phyloP scores from a whole-genome alignment of 1,139 yeast species.

The Sugiyamaella neomexicana region DNA sequence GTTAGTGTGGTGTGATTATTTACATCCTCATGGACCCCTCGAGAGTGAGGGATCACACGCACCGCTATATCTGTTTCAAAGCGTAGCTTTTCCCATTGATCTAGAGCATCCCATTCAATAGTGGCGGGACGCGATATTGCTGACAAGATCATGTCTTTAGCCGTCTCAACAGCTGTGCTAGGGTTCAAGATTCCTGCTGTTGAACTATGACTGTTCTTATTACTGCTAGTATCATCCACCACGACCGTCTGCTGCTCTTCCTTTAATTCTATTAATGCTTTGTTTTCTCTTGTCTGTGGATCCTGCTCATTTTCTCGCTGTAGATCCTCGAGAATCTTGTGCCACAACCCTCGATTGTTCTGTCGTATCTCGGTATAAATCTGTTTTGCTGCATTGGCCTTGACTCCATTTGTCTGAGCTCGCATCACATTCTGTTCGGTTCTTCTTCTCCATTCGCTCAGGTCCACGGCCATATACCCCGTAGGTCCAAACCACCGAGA shows the following conservation, averaged over 20 bases:
- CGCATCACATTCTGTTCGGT: conserved; percentile 26
- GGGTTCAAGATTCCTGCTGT: neutral
- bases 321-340: conserved; percentile 28
- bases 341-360: conserved; percentile 28
- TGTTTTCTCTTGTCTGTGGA: conserved; percentile 18
- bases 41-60: conserved; percentile 33
- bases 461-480: conserved; percentile 35
- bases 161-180: neutral
- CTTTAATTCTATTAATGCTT: conserved; percentile 21
- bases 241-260: conserved; percentile 17
- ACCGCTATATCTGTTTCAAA: conserved; percentile 34
- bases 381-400: conserved; percentile 22
- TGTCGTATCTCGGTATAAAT: conserved; percentile 27
- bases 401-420: conserved; percentile 22
- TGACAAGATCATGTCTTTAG: neutral
- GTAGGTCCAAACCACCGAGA: conserved; percentile 40
- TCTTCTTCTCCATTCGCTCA: conserved; percentile 37
- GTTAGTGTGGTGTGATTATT: neutral
- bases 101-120: conserved; percentile 32
- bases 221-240: no score
- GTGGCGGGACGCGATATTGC: neutral
- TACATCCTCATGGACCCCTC: conserved; percentile 24
- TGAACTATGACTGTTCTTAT: neutral
- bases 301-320: conserved; percentile 22
- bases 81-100: conserved; percentile 33